Conservation (phyloP, 768 basidiomycete species). For the Auricularia heimuer region DNA sequence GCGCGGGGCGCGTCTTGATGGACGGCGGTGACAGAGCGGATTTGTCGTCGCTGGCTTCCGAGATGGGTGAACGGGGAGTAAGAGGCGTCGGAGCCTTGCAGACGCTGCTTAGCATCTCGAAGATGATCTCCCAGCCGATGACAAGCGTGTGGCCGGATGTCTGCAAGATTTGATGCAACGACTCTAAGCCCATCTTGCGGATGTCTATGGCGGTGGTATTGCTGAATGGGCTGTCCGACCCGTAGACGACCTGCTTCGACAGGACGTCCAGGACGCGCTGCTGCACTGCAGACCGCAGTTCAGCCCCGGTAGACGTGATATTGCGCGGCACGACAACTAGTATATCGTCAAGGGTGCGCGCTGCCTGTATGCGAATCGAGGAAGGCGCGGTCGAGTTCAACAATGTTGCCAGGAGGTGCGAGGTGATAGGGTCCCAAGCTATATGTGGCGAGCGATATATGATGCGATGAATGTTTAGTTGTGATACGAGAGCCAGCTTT, state of each 20-base stretch:
- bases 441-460: slow-evolving; percentile 73
- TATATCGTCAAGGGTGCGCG: slow-evolving; percentile 77
- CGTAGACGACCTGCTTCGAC: slow-evolving; percentile 55
- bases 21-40: background rate
- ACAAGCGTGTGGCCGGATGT: slow-evolving; percentile 85
- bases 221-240: slow-evolving; percentile 29
- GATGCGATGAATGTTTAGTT: slow-evolving; percentile 79
- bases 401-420: slow-evolving; percentile 71
- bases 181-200: slow-evolving; percentile 80
- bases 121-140: slow-evolving; percentile 89
- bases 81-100: slow-evolving; percentile 46
- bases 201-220: slow-evolving; percentile 58
- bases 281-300: slow-evolving; percentile 63
- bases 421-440: slow-evolving; percentile 76
- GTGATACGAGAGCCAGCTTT: slow-evolving; percentile 69
- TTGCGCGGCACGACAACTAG: slow-evolving; percentile 69
- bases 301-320: slow-evolving; percentile 40
- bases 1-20: slow-evolving; percentile 21
- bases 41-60: slow-evolving; percentile 13
- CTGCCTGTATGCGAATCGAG: slow-evolving; percentile 77
- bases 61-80: slow-evolving; percentile 32
- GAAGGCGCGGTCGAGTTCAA: slow-evolving; percentile 58
- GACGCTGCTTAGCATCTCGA: slow-evolving; percentile 84
- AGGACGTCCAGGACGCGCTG: slow-evolving; percentile 79
- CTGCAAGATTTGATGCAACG: slow-evolving; percentile 82